Percentiles rank a stretch among this genome's conserved stretches.
These are phyloP conservation scores for Calonectria pseudoturangicola DNA, from an alignment of 2,329 filamentous ascomycete genomes.

Conservation along the genomic window DNA sequence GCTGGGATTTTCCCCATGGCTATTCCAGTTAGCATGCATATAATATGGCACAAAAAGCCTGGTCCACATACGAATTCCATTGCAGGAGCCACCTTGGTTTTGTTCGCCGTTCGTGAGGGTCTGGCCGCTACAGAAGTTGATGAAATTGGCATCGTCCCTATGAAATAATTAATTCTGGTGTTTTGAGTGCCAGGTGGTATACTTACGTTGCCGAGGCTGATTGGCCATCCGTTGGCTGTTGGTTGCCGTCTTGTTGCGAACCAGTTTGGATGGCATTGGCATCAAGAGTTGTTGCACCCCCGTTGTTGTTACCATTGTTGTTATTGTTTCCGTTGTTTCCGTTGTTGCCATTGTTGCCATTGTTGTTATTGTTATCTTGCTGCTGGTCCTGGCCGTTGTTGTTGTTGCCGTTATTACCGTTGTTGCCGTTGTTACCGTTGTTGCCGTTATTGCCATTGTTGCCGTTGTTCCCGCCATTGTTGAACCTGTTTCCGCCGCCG, in stretches of 20 bases:
- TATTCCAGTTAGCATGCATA: conserved; percentile 54
- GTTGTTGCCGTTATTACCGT: conserved; percentile 47
- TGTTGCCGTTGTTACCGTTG: conserved; percentile 42
- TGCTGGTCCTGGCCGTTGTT: conserved; percentile 27
- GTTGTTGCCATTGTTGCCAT: conserved; percentile 49
- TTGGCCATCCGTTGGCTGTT: conserved; percentile 67
- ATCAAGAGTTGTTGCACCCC: conserved; percentile 61
- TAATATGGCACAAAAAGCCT: neutral
- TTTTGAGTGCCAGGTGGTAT: neutral
- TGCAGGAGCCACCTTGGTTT: conserved; percentile 76
- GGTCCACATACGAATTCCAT: conserved; percentile 73
- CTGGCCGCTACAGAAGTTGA: conserved; percentile 76
- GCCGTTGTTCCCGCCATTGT: conserved; percentile 53
- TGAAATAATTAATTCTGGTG: conserved; percentile 45
- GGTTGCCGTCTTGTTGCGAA: conserved; percentile 69
- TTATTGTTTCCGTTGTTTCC: conserved; percentile 37
- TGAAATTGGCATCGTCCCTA: conserved; percentile 76
- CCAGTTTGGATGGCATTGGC: conserved; percentile 69
- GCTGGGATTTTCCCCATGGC: conserved; percentile 77
- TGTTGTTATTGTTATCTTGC: conserved; percentile 49
- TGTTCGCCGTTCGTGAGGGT: conserved; percentile 77
- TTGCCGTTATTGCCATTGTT: conserved; percentile 52
- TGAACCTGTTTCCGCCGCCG: conserved; percentile 46
- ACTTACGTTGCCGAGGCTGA: conserved; percentile 71
- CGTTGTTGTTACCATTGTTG: conserved; percentile 52